Percentiles rank a stretch among this genome's conserved stretches.
Evolutionary conservation across 768 basidiomycete species (phyloP).

Genomic region (Serendipita sp.): DNA sequence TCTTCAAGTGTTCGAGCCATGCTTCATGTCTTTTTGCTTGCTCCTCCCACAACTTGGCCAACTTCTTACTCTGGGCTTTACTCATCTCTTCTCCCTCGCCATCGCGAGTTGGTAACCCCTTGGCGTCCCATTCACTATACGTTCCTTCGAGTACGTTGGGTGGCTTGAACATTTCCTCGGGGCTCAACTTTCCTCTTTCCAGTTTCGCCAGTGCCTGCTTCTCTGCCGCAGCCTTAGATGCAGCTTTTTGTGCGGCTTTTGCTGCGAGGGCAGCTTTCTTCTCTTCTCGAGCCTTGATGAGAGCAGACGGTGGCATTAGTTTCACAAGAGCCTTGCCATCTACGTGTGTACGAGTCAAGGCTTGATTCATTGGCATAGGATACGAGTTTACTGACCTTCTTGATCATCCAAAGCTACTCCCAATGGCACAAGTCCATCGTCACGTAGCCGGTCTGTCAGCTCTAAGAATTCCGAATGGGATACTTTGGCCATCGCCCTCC

Average conservation of each 20-base stretch:
- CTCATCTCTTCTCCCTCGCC: conserved; percentile 68
- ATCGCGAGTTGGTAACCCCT: conserved; percentile 75
- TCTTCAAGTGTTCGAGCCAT: conserved; percentile 28
- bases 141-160: conserved; percentile 53
- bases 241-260: conserved; percentile 54
- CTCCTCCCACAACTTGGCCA: conserved; percentile 48
- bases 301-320: conserved; percentile 62
- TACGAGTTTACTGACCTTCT: conserved; percentile 40
- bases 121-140: conserved; percentile 74
- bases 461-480: conserved; percentile 42
- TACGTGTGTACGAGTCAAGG: conserved; percentile 16
- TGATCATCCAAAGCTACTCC: conserved; percentile 95
- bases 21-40: conserved; percentile 75
- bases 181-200: conserved; percentile 66
- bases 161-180: conserved; percentile 68
- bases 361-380: no score
- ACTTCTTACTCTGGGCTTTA: conserved; percentile 64
- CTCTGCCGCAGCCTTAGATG: conserved; percentile 44
- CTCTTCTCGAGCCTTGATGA: conserved; percentile 76
- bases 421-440: conserved; percentile 77
- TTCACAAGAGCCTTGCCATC: conserved; percentile 95
- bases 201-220: conserved; percentile 39
- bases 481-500: conserved; percentile 48
- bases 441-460: conserved; percentile 78
- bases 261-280: conserved; percentile 71